phyloP scores from a whole-genome alignment of 2,329 filamentous ascomycete genomes.

The Fusarium pilosicola region DNA sequence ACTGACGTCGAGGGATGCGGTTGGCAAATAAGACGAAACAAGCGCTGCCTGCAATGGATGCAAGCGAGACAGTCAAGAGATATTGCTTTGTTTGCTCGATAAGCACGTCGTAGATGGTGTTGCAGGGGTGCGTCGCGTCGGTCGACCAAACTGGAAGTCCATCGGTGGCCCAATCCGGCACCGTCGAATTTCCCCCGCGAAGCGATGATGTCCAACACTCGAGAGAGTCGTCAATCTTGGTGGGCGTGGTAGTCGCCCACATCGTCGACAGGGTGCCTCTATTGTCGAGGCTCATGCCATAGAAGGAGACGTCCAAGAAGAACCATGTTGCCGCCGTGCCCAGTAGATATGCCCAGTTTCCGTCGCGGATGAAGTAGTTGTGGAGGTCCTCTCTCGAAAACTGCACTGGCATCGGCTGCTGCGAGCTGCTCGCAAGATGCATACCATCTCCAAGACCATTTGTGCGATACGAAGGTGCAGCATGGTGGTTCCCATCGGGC shows the following conservation, averaged over 20 bases:
- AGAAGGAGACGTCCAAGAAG: constrained; percentile 65
- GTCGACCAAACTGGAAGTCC: constrained; percentile 62
- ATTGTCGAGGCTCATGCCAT: constrained; percentile 61
- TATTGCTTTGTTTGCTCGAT: constrained; percentile 64
- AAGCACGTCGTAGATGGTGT: constrained; percentile 62
- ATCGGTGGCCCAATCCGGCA: constrained; percentile 53
- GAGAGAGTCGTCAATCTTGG: constrained; percentile 51
- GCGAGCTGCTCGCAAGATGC: constrained; percentile 47
- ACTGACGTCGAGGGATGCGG: constrained; percentile 58
- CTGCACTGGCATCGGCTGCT: constrained; percentile 56
- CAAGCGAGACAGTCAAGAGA: constrained; percentile 61
- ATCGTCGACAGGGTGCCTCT: constrained; percentile 51
- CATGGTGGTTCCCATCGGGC: constrained; percentile 25
- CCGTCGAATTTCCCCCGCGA: constrained; percentile 54
- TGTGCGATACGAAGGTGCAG: constrained; percentile 38
- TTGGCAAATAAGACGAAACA: constrained; percentile 61
- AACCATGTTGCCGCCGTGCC: constrained; percentile 61
- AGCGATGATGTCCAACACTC: constrained; percentile 60
- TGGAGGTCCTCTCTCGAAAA: constrained; percentile 60
- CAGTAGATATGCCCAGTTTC: constrained; percentile 50
- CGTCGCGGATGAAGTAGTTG: constrained; percentile 59
- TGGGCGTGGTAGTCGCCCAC: constrained; percentile 51
- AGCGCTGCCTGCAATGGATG: constrained; percentile 60
- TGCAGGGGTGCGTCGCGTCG: constrained; percentile 59
- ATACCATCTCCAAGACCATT: constrained; percentile 15